Evolutionary conservation across 176 grass and related monocot genomes (phyloP), one percentile per base, ranked within the genome.

Genomic region (Neostapfia colusana): DNA sequence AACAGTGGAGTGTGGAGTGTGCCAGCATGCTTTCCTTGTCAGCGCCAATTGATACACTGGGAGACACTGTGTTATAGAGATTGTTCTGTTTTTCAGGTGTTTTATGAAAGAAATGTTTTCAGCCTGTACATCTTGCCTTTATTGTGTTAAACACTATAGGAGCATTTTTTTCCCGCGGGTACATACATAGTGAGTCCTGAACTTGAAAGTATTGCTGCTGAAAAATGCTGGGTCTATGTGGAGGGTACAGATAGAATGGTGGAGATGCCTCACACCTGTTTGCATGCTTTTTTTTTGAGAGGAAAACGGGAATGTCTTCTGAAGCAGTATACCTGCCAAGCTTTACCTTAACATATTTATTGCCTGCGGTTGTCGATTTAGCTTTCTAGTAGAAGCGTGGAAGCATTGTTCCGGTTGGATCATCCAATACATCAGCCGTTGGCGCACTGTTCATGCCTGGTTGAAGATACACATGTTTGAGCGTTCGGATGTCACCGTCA

Each of bases 1-100:
- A 81, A 99, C 89, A 56, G 93, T 99, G 23, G 95, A 95, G 76
- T 99, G 95, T 54, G 95, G 95, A 48, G 89, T 99, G 42, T 99
- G 95, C 74, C 95, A 99, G 75, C 82, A 99, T 50, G 89, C 95
- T 49, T 99, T 99, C 88, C 89, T 95, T 40, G 85, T 99, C 69
- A 95, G 77, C 49, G 91, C 95, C 42, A 86, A 89, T 83, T 95
- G 88, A 93, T 72, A 82, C 41, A 26, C 20, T 7, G 3, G 56
- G 62, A 87, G 68, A 75, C 31, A 38, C 56, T 20, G 37, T 70
- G 74, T 35, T 61, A 44, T 41, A 41, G 24, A 82, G 64, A 75
- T 74, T 63, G 46, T 69, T 84, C 69, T 75, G 70, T 88, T 69
- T 6, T 43, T 63, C 55, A 31, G 35, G 14, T 79, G 11, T 55